Evolutionary conservation across 2,329 filamentous ascomycete genomes (phyloP).

Genomic region (Pestalotiopsis sp.): DNA sequence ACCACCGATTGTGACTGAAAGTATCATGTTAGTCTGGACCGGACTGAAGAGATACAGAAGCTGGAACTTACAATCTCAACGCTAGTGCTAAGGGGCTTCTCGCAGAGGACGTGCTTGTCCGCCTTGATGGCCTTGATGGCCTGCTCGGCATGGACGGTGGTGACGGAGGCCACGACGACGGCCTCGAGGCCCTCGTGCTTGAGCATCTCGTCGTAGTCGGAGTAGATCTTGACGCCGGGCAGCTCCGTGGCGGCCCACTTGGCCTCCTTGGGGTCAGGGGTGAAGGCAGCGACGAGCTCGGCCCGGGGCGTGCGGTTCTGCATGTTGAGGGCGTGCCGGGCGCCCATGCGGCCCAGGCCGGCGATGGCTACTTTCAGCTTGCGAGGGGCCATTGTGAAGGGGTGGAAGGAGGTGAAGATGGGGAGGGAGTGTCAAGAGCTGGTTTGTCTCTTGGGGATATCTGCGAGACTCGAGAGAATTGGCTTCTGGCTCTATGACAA

Average conservation of each 20-base stretch:
- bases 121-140: constrained; percentile 57
- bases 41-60: not conserved
- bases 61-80: constrained; percentile 54
- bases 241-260: constrained; percentile 53
- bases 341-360: constrained; percentile 12
- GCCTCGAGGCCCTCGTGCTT: constrained; percentile 52
- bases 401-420: too few relatives aligned
- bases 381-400: constrained; percentile 4
- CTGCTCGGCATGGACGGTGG: constrained; percentile 60
- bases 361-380: constrained; percentile 3
- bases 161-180: constrained; percentile 35
- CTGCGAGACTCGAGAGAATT: not conserved
- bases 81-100: constrained; percentile 62
- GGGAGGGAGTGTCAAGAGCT: not conserved
- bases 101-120: constrained; percentile 59
- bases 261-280: constrained; percentile 7
- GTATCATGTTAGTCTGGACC: not conserved
- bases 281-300: constrained; percentile 5
- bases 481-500: not conserved
- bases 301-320: constrained; percentile 3
- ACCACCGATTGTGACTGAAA: constrained; percentile 62
- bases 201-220: constrained; percentile 59
- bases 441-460: not conserved
- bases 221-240: constrained; percentile 54
- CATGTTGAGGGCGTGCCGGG: constrained; percentile 12